Conservation (phyloP, 2,329 filamentous ascomycete genomes). For the Aspergillus jensenii region DNA sequence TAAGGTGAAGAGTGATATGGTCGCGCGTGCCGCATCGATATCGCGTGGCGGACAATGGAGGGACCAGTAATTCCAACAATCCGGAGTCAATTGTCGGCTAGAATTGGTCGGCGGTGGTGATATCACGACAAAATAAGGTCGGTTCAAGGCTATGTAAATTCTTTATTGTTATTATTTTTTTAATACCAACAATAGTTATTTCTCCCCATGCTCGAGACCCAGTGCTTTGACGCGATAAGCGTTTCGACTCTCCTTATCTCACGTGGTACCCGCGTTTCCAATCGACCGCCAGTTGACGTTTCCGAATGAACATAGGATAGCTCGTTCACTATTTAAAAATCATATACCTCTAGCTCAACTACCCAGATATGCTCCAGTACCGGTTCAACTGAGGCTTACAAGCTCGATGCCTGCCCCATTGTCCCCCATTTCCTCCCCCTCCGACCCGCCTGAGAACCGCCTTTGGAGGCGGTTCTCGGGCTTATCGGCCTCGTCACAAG, state of each 20-base stretch:
- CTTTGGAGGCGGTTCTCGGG: slow-evolving; percentile 49
- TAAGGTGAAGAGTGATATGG: slow-evolving; percentile 17
- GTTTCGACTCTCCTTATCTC: slow-evolving; percentile 8
- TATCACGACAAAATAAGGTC: neutral
- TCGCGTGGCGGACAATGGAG: slow-evolving; percentile 13
- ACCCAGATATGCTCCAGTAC: slow-evolving; percentile 31
- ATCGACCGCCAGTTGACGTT: neutral
- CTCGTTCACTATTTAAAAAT: neutral
- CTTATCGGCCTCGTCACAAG: slow-evolving; percentile 50
- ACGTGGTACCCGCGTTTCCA: slow-evolving; percentile 19
- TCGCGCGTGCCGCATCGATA: slow-evolving; percentile 20
- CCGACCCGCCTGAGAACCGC: slow-evolving; percentile 33
- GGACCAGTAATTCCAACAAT: neutral
- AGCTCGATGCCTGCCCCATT: slow-evolving; percentile 39
- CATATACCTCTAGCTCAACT: slow-evolving; percentile 16
- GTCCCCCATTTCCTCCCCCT: slow-evolving; percentile 24
- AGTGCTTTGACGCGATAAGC: neutral
- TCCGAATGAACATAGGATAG: slow-evolving; percentile 11
- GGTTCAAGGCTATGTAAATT: neutral
- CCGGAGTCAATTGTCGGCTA: neutral
- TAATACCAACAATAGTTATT: neutral
- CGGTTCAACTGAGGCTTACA: slow-evolving; percentile 39
- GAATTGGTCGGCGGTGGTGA: neutral
- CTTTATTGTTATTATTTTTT: neutral
- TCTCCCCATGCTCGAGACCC: neutral